A percentile compares a stretch with the other conserved stretches of the same genome.
These are phyloP conservation scores for Cryptosporidium tyzzeri DNA, from an alignment of 169 alveolate species.

Conservation along the genomic window DNA sequence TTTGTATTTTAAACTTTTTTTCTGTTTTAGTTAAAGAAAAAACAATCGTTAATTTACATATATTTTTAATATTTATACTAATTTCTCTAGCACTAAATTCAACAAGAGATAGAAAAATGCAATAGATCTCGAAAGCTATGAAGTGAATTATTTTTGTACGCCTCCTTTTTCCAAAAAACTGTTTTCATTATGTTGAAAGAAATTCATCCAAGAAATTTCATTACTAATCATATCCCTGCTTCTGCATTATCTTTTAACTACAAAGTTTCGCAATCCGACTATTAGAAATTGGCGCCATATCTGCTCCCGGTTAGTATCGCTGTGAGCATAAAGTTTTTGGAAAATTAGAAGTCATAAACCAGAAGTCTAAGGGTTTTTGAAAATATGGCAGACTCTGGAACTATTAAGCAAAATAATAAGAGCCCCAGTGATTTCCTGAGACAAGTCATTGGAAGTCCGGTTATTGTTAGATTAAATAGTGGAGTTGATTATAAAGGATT, in stretches of 20 bases:
- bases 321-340: neutral
- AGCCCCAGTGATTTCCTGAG: slow-evolving; percentile 70
- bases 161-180: neutral
- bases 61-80: too few species aligned
- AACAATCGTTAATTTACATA: too few species aligned
- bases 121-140: neutral
- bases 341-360: neutral
- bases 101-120: neutral
- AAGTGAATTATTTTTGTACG: too few species aligned
- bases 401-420: neutral
- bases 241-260: too few species aligned
- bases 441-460: slow-evolving; percentile 69
- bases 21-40: too few species aligned
- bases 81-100: neutral
- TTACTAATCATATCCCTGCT: too few species aligned
- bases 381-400: neutral
- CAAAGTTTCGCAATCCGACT: neutral
- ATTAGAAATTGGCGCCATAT: neutral
- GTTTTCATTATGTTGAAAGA: too few species aligned
- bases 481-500: slow-evolving; percentile 80
- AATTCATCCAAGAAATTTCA: neutral
- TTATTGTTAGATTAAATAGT: slow-evolving; percentile 68
- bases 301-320: neutral
- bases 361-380: slow-evolving; percentile 2
- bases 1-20: too few species aligned